Evolutionary conservation across 2,329 filamentous ascomycete genomes (phyloP).

Genomic region (Pleomassaria siparia): DNA sequence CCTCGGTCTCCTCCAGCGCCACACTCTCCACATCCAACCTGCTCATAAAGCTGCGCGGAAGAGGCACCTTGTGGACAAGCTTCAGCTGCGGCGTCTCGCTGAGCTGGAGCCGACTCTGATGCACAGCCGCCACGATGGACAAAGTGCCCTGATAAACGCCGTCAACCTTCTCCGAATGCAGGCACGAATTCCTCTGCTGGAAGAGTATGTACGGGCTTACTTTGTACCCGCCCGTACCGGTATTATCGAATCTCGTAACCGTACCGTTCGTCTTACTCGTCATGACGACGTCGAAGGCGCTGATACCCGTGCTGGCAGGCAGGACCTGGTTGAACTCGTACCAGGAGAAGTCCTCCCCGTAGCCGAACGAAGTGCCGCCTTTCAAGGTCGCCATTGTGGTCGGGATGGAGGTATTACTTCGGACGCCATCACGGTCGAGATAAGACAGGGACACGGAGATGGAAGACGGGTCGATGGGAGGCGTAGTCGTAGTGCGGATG

Average conservation of each 20-base stretch:
- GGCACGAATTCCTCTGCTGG: background rate
- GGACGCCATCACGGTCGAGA: background rate
- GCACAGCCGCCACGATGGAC: background rate
- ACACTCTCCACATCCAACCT: background rate
- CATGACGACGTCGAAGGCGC: background rate
- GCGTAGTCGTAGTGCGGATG: background rate
- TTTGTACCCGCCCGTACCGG: background rate
- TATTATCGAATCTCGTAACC: background rate
- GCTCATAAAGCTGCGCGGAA: background rate
- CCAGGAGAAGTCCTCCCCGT: background rate
- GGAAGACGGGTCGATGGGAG: background rate
- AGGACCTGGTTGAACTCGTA: background rate
- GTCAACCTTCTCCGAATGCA: background rate
- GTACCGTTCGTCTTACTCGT: background rate
- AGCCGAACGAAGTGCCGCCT: background rate
- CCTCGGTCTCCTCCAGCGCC: background rate
- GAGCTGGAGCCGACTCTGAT: background rate
- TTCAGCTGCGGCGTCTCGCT: background rate
- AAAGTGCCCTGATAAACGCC: no score
- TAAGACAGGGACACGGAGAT: background rate
- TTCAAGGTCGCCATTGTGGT: background rate
- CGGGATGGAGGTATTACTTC: background rate
- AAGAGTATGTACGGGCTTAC: background rate
- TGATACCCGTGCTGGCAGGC: background rate
- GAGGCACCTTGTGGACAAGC: background rate